Evolutionary conservation across 169 alveolate genomes (phyloP).

Genomic region (Cryptosporidium viatorum): DNA sequence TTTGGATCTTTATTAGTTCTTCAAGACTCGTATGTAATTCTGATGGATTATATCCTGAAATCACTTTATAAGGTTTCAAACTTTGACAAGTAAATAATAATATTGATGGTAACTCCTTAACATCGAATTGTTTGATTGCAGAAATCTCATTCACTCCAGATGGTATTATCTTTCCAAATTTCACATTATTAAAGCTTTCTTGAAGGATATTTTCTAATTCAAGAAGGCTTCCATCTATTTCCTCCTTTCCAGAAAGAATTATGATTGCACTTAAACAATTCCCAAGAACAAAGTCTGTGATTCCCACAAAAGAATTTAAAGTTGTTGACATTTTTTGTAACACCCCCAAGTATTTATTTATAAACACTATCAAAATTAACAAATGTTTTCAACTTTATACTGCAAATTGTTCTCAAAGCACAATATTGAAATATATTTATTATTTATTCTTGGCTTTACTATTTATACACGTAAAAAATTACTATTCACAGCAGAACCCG

Average conservation of each 20-base stretch:
- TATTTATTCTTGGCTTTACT: too few relatives aligned
- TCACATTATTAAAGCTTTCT: slow-evolving; percentile 10
- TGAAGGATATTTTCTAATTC: slow-evolving; percentile 1
- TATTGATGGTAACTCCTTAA: slow-evolving; percentile 35
- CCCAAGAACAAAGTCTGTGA: slow-evolving; percentile 33
- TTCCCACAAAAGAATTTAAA: slow-evolving; percentile 58
- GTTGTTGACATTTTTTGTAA: background rate
- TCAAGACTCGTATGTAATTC: slow-evolving; percentile 16
- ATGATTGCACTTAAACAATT: background rate
- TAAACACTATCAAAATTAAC: background rate
- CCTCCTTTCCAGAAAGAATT: slow-evolving; percentile 37
- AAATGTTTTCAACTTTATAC: background rate
- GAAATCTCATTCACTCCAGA: slow-evolving; percentile 33
- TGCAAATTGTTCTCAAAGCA: background rate
- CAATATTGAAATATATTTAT: too few relatives aligned
- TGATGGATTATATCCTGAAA: slow-evolving; percentile 39
- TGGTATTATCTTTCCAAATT: slow-evolving; percentile 16
- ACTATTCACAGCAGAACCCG: background rate
- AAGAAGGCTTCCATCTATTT: slow-evolving; percentile 15
- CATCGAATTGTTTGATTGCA: slow-evolving; percentile 50
- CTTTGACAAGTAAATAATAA: slow-evolving; percentile 44
- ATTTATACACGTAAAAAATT: too few relatives aligned
- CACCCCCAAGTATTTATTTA: too few relatives aligned
- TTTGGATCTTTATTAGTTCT: background rate
- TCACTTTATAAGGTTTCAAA: slow-evolving; percentile 11